Base-by-base conservation (phyloP, 1,284 basidiomycete genomes). In the Tilletia walkeri region DNA sequence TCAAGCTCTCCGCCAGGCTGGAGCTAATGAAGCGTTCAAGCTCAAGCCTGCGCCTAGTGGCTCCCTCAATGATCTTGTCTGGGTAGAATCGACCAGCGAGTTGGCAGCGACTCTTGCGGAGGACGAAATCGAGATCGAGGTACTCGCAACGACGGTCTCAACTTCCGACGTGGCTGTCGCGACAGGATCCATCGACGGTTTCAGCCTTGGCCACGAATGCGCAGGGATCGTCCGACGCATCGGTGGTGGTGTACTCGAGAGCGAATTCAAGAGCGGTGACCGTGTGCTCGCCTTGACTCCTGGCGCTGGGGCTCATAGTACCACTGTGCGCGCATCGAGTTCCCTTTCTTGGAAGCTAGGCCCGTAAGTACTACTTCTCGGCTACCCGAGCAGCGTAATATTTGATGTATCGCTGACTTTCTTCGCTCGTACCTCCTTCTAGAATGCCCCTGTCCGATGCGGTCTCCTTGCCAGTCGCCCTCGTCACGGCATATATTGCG, bases 81-180 rank as follows among this genome's bases (percentile, higher is more conserved):
- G 47, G 47, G 47, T 49, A 12, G n/a, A 49, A 12, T 49, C 47
- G 12, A 49, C 47, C 47, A 49, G 47, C n/a, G n/a, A n/a, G 12
- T 12, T 49, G 47, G 47, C 10, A 49, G 47, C n/a, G 12, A n/a
- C 47, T n/a, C 47, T 49, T 49, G 47, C 47, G 10, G 47, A n/a
- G n/a, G 47, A 49, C n/a, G 47, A 49, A n/a, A 49, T 49, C 47
- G 47, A 49, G 47, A 49, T 49, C 47, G 47, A 49, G n/a, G 47
- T 49, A 12, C 10, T 49, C n/a, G 47, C 47, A n/a, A 49, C 47
- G 12, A 49, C 47, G n/a, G 47, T 49, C 47, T 49, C 47, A 12
- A 49, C 47, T n/a, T 49, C 47, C 47, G 47, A 49, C n/a, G n/a
- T 49, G 12, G 47, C 47, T n/a, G 47, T 49, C 47, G 47, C 47